A percentile compares a stretch with the other conserved stretches of the same genome.
Conservation (phyloP, 2,329 filamentous ascomycete species). For the Hymenoscyphus albidus region DNA sequence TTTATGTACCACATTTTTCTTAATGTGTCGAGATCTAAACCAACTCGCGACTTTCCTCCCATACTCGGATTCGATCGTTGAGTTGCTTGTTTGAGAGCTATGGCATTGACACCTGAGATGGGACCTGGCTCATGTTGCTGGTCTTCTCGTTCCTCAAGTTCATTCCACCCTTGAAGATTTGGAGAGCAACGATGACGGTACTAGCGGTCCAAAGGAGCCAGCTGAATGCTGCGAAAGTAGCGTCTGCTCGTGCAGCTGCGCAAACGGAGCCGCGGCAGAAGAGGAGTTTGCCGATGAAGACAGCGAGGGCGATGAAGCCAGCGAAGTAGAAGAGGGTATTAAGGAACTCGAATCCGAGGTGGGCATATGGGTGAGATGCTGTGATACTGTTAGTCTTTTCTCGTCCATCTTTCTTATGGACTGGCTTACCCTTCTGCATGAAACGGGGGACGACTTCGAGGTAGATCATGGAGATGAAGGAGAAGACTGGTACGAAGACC, state of each 20-base stretch:
- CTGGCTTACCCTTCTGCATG: constrained; percentile 26
- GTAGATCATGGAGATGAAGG: constrained; percentile 52
- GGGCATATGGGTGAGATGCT: constrained; percentile 47
- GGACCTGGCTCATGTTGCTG: constrained; percentile 31
- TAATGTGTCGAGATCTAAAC: neutral
- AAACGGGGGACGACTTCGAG: constrained; percentile 48
- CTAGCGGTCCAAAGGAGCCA: constrained; percentile 53
- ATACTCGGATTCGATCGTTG: neutral
- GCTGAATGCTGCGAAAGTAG: constrained; percentile 50
- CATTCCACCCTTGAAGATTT: constrained; percentile 45
- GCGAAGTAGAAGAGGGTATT: constrained; percentile 57
- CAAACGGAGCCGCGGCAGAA: constrained; percentile 58
- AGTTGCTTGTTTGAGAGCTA: neutral
- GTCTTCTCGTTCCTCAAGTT: constrained; percentile 29
- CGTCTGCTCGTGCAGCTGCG: constrained; percentile 49
- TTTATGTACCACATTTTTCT: neutral
- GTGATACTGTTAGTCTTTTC: neutral
- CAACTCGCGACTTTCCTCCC: constrained; percentile 3
- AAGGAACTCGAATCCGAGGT: constrained; percentile 46
- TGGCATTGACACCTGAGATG: constrained; percentile 15
- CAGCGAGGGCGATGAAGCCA: constrained; percentile 55
- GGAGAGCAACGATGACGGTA: constrained; percentile 43
- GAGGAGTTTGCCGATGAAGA: constrained; percentile 52
- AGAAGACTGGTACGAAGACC: constrained; percentile 51
- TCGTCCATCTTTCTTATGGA: neutral